Conservation (phyloP, 352 stramenopile genomes). For the Halophytophthora batemanensis region DNA sequence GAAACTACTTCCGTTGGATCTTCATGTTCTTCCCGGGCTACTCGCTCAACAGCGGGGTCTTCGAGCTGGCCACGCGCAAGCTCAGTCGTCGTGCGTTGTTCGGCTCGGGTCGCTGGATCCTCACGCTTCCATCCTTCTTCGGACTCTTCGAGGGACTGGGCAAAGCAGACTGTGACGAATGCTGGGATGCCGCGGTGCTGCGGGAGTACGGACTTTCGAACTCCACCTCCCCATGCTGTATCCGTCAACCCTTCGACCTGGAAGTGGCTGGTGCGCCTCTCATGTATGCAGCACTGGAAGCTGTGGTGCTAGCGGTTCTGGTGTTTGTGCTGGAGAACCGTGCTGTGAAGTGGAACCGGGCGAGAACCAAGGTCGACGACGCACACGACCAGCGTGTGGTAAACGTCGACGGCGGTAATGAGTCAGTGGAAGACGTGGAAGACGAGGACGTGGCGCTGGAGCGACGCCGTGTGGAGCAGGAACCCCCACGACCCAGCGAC, state of each 20-base stretch:
- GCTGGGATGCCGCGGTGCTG: conserved; percentile 20
- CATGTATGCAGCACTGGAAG: conserved; percentile 42
- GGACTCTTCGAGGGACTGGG: conserved; percentile 25
- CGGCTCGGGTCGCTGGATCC: background rate
- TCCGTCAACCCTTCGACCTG: conserved; percentile 36
- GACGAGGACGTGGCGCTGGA: conserved; percentile 41
- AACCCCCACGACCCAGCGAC: conserved; percentile 13
- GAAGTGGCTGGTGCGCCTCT: conserved; percentile 41
- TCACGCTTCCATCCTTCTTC: conserved; percentile 22
- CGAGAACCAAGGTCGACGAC: background rate
- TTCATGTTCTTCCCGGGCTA: conserved; percentile 41
- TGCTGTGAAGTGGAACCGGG: conserved; percentile 34
- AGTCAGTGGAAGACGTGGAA: conserved; percentile 5
- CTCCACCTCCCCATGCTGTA: conserved; percentile 31
- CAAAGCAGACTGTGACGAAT: conserved; percentile 17
- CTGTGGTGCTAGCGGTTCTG: conserved; percentile 37
- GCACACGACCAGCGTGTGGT: conserved; percentile 6
- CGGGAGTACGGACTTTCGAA: background rate
- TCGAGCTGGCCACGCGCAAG: conserved; percentile 35
- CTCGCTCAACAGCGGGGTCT: conserved; percentile 29
- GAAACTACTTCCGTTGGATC: conserved; percentile 36
- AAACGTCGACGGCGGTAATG: conserved; percentile 3
- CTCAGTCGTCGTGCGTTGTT: conserved; percentile 19
- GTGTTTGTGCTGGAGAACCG: conserved; percentile 48
- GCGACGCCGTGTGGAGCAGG: conserved; percentile 18